Percentiles rank a stretch among this genome's conserved stretches.
These are phyloP conservation scores for Aspergillus sp. DNA, from an alignment of 2,329 filamentous ascomycete genomes.

Conservation along the genomic window DNA sequence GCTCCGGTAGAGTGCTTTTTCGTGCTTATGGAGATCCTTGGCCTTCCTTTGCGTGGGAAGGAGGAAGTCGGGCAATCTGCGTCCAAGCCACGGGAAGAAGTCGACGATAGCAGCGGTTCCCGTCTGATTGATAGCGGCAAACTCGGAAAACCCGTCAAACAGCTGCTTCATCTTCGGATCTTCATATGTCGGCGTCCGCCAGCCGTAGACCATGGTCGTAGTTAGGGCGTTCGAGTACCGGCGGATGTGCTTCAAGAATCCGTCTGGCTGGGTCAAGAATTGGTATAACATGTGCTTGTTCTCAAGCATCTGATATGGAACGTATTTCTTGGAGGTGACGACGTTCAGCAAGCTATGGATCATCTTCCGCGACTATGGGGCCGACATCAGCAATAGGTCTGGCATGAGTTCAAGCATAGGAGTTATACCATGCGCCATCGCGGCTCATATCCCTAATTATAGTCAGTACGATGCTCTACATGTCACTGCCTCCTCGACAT, in stretches of 20 bases:
- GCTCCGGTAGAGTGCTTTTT: conserved; percentile 34
- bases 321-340: conserved; percentile 39
- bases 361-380: conserved; percentile 20
- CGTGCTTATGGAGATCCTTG: conserved; percentile 34
- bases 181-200: conserved; percentile 32
- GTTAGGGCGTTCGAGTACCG: conserved; percentile 42
- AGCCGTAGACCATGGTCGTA: conserved; percentile 44
- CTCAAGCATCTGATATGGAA: conserved; percentile 49
- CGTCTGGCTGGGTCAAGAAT: conserved; percentile 36
- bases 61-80: conserved; percentile 33
- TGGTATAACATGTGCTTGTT: conserved; percentile 44
- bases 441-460: conserved; percentile 18
- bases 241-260: conserved; percentile 37
- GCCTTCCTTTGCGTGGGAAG: conserved; percentile 31
- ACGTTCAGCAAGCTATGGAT: conserved; percentile 42
- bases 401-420: no score
- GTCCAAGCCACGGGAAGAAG: conserved; percentile 37
- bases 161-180: conserved; percentile 37
- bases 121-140: conserved; percentile 34
- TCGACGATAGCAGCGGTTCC: conserved; percentile 38
- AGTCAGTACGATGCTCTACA: no score
- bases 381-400: not conserved
- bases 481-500: no score
- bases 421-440: conserved; percentile 15
- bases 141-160: conserved; percentile 35